Evolutionary conservation across 2,329 filamentous ascomycete genomes (phyloP).

Genomic region (Clathrospora elynae): DNA sequence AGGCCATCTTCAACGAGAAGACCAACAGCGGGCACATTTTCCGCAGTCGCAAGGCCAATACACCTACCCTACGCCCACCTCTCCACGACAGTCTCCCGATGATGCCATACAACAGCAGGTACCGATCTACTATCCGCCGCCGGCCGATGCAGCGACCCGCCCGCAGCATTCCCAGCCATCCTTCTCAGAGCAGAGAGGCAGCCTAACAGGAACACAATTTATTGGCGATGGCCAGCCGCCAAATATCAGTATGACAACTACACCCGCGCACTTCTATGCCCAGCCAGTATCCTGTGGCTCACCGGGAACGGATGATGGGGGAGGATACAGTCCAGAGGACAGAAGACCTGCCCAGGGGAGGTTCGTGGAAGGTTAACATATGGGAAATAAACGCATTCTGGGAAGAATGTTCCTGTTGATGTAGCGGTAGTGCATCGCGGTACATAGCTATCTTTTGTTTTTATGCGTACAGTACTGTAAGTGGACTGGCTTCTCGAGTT

Average conservation of each 20-base stretch:
- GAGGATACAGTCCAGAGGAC: neutral
- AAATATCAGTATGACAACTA: slow-evolving; percentile 29
- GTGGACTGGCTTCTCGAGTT: no score
- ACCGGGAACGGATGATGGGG: slow-evolving; percentile 1
- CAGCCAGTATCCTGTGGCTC: slow-evolving; percentile 25
- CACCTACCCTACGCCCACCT: slow-evolving; percentile 30
- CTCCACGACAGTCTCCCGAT: slow-evolving; percentile 19
- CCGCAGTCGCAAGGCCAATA: slow-evolving; percentile 31
- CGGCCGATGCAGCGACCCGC: slow-evolving; percentile 23
- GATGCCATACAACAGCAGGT: slow-evolving; percentile 20
- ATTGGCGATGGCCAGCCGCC: slow-evolving; percentile 18
- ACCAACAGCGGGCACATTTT: slow-evolving; percentile 24
- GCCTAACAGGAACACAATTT: slow-evolving; percentile 24
- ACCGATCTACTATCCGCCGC: slow-evolving; percentile 40
- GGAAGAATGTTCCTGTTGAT: no score
- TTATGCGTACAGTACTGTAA: no score
- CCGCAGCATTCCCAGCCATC: slow-evolving; percentile 22
- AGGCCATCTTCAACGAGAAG: no score
- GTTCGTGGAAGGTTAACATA: slow-evolving; percentile 12
- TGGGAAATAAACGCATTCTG: neutral
- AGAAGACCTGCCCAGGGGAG: slow-evolving; percentile 11
- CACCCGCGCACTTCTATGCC: slow-evolving; percentile 46
- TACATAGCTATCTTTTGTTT: no score
- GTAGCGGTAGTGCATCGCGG: no score
- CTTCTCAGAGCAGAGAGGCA: slow-evolving; percentile 20